Base-by-base conservation (phyloP, 176 grass and related monocot genomes). In the Raddia distichophylla region DNA sequence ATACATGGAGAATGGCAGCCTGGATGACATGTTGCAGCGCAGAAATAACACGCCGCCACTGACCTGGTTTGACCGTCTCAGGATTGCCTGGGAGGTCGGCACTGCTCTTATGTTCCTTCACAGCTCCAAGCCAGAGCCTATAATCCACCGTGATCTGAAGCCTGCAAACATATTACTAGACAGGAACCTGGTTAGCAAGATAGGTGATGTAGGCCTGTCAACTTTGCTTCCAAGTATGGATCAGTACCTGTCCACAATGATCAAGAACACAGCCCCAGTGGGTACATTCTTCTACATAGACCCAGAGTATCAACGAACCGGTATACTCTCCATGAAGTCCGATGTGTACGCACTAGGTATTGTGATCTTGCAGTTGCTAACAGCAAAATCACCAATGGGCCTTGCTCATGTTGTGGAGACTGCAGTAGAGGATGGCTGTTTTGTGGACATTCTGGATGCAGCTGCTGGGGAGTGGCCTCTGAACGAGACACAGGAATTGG, bases 251-350 rank as follows among this genome's bases (percentile, higher is more conserved):
- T 73, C 85, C 49, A 90, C 86, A 22, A 80, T 86, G 67, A 76
- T 88, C 53, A 99, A 91, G 89, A 90, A 91, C 74, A 95, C 93
- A 7, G 91, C 79, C 16, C 96, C 91, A 0, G 91, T 96, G 55
- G 97, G 97, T 60, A 99, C 97, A 20, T 99, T 99, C 52, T 99
- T 91, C 77, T 99, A 96, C 77, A 99, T 99, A 13, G 97, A 99
- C 54, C 97, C 93, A 0, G 97, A 99, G 71, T 99, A 99, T 50
- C 93, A 99, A 50, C 76, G 90, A 60, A 97, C 86, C 0, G 94
- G 94, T 11, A 75, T 57, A 2, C 81, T 97, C 46, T 93, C 91
- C 17, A 75, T 71, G 57, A 93, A 93, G 77, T 97, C 94, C 0
- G 94, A 97, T 68, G 85, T 92, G 32, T 97, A 91, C 17, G 89